Conservation (phyloP, 2,329 filamentous ascomycete species). For the Sclerotiophoma versabilis region DNA sequence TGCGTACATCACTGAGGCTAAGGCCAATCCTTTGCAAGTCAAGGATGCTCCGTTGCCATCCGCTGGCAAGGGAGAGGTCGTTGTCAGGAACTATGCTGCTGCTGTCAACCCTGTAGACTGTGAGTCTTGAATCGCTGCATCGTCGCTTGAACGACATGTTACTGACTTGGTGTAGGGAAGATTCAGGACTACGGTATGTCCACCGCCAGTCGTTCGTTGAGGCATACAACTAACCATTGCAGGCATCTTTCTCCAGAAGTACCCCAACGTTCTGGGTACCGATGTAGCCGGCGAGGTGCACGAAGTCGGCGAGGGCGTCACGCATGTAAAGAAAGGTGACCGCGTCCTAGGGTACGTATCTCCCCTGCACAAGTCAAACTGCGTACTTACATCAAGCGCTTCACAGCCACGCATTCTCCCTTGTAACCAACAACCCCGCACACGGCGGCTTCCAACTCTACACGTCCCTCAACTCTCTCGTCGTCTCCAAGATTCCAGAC, state of each 20-base stretch:
- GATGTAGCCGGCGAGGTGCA: constrained; percentile 57
- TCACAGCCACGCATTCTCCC: constrained; percentile 36
- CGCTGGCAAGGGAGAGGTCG: constrained; percentile 40
- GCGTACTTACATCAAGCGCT: neutral
- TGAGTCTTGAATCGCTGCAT: constrained; percentile 11
- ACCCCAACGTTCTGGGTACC: constrained; percentile 47
- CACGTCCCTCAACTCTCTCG: constrained; percentile 35
- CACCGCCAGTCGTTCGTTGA: too few species aligned
- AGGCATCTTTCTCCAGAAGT: constrained; percentile 46
- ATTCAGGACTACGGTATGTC: constrained; percentile 41
- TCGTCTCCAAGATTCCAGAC: constrained; percentile 50
- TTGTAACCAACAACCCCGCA: constrained; percentile 28
- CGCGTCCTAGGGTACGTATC: constrained; percentile 51
- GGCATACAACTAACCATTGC: neutral
- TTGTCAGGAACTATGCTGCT: constrained; percentile 44
- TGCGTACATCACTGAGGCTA: constrained; percentile 40
- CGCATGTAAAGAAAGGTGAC: constrained; percentile 54
- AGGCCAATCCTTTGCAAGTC: constrained; percentile 39
- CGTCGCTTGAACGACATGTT: neutral
- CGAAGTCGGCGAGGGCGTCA: constrained; percentile 56
- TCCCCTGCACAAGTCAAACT: neutral
- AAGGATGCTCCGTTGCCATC: constrained; percentile 38
- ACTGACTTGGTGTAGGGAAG: constrained; percentile 33
- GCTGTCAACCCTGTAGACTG: constrained; percentile 46
- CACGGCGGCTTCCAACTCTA: constrained; percentile 48